Conservation (phyloP, 148 eudicot species). For the Pouteria glomerata region DNA sequence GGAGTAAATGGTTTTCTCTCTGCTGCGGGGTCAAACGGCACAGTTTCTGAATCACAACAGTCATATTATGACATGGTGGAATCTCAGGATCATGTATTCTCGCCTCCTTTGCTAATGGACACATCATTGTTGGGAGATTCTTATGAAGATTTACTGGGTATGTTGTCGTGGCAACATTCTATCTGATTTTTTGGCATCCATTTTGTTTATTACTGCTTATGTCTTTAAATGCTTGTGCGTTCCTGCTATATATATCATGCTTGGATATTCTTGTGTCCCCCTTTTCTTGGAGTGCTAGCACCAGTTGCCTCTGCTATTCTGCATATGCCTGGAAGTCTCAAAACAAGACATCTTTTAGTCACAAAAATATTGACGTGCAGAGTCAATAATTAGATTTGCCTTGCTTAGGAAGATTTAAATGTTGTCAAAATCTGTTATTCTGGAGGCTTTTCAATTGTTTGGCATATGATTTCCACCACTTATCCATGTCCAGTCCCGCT, state of each 20-base stretch:
- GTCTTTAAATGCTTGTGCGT: neutral
- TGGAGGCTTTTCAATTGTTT: no score
- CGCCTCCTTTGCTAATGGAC: conserved; percentile 89
- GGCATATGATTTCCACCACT: no score
- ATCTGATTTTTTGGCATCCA: conserved; percentile 6
- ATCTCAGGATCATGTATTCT: conserved; percentile 73
- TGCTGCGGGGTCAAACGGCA: conserved; percentile 54
- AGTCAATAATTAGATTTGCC: neutral
- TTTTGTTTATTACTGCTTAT: neutral
- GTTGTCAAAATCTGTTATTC: no score
- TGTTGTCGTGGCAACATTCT: conserved; percentile 11
- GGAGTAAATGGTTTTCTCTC: conserved; percentile 58
- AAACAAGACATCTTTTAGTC: neutral
- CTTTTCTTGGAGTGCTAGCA: neutral
- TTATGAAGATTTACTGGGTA: conserved; percentile 95
- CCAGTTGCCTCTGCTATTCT: neutral
- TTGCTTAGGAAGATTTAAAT: neutral
- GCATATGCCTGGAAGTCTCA: neutral
- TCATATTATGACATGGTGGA: conserved; percentile 69
- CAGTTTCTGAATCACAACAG: conserved; percentile 58
- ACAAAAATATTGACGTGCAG: neutral
- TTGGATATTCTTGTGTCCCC: neutral
- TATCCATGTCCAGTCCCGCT: neutral
- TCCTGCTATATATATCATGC: neutral
- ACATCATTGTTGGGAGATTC: conserved; percentile 70